A percentile compares a stretch with the other conserved stretches of the same genome.
These are phyloP conservation scores for Aspergillus sp. DNA, from an alignment of 2,329 filamentous ascomycete species.

Conservation along the genomic window DNA sequence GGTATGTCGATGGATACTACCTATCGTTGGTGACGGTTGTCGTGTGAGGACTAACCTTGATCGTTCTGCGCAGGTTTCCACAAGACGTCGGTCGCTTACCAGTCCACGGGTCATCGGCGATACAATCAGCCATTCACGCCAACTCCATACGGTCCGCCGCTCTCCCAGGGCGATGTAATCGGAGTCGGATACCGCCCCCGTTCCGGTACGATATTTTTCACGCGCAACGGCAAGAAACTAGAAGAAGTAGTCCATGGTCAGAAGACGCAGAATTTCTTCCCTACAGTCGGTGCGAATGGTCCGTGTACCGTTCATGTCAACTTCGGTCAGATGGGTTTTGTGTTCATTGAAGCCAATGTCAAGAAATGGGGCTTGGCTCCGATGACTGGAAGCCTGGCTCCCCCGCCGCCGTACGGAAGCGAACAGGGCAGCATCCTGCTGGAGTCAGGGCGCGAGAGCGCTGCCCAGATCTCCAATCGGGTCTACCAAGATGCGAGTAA, in stretches of 20 bases:
- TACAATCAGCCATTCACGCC: constrained; percentile 88
- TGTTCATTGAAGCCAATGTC: constrained; percentile 98
- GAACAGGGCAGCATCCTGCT: constrained; percentile 95
- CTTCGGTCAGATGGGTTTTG: constrained; percentile 95
- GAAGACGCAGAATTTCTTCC: constrained; percentile 96
- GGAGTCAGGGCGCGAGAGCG: constrained; percentile 70
- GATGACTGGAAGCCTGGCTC: constrained; percentile 90
- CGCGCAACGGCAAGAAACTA: constrained; percentile 93
- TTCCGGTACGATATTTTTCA: constrained; percentile 95
- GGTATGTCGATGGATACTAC: constrained; percentile 55
- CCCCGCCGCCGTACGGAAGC: constrained; percentile 92
- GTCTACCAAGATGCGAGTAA: constrained; percentile 60
- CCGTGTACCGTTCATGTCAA: constrained; percentile 93
- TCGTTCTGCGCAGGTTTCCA: constrained; percentile 66
- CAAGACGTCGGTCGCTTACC: constrained; percentile 88
- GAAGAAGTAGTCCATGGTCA: constrained; percentile 92
- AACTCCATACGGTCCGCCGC: constrained; percentile 76
- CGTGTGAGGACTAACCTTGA: neutral
- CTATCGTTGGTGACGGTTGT: constrained; percentile 10
- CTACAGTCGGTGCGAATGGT: constrained; percentile 92
- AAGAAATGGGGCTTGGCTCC: constrained; percentile 99
- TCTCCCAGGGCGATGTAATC: constrained; percentile 91
- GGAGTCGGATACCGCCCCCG: constrained; percentile 93
- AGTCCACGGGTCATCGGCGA: constrained; percentile 80
- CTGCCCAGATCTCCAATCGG: constrained; percentile 36